Percentiles rank a stretch among this genome's conserved stretches.
phyloP scores from a whole-genome alignment of 176 grass and related monocot genomes.

The Hordeum marinum region DNA sequence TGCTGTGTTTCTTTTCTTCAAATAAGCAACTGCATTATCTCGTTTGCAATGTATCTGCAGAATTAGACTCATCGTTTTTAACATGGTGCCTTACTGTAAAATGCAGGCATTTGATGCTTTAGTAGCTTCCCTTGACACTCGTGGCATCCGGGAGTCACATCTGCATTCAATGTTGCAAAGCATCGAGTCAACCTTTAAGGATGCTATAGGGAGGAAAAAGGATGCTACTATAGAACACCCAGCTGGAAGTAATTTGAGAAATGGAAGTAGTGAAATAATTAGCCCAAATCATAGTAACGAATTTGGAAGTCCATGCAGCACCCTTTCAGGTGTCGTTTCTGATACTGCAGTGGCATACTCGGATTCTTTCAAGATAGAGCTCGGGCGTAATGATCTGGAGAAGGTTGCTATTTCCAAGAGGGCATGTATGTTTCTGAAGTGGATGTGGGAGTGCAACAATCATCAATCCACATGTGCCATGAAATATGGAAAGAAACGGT shows the following conservation, averaged over 20 bases:
- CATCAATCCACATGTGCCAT: constrained; percentile 36
- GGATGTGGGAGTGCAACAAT: constrained; percentile 74
- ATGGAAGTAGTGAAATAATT: constrained; percentile 39
- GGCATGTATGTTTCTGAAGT: constrained; percentile 58
- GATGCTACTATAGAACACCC: background rate
- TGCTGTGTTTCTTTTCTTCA: background rate
- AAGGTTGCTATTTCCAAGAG: constrained; percentile 61
- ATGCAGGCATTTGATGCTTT: constrained; percentile 89
- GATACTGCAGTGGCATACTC: constrained; percentile 47
- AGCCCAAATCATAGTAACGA: constrained; percentile 50
- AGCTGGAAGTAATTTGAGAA: constrained; percentile 37
- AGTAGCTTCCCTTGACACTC: constrained; percentile 67
- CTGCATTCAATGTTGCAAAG: constrained; percentile 81
- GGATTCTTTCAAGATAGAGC: constrained; percentile 72
- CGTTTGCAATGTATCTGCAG: background rate
- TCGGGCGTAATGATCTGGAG: constrained; percentile 60
- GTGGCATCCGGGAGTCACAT: constrained; percentile 83
- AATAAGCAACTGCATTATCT: background rate
- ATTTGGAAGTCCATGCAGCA: constrained; percentile 81
- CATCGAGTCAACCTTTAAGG: constrained; percentile 85
- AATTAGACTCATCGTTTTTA: constrained; percentile 16
- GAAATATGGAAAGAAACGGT: constrained; percentile 64
- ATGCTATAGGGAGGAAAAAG: constrained; percentile 55
- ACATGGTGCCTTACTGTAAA: background rate
- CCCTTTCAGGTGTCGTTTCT: constrained; percentile 48